Percentiles rank a stretch among this genome's conserved stretches.
These are phyloP conservation scores for Ophioceras dolichostomum DNA, from an alignment of 2,329 filamentous ascomycete species.

Conservation along the genomic window DNA sequence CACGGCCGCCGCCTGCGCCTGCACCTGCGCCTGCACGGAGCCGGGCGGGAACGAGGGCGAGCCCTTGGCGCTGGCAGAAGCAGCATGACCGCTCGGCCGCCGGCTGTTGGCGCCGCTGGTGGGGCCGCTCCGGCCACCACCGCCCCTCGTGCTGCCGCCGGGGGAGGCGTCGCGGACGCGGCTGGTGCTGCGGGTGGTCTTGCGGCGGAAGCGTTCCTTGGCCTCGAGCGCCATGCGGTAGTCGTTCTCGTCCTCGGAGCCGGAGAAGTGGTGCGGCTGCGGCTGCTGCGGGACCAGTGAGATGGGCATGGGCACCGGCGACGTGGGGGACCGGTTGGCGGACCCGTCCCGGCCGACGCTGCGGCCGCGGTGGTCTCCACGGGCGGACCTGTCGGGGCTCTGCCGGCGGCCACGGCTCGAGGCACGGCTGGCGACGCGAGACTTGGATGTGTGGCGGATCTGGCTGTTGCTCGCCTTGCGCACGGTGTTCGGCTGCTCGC, in stretches of 20 bases:
- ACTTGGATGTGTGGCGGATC: conserved; percentile 17
- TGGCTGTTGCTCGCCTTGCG: conserved; percentile 15
- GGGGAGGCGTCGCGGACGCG: no score
- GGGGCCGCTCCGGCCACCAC: conserved; percentile 43
- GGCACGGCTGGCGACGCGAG: conserved; percentile 27
- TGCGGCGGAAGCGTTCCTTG: conserved; percentile 42
- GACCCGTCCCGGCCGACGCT: conserved; percentile 48
- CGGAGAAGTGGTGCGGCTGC: conserved; percentile 36
- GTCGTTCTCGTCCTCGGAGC: conserved; percentile 53
- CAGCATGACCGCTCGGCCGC: conserved; percentile 8
- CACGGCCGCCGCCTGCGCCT: conserved; percentile 2
- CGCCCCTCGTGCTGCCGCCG: conserved; percentile 26
- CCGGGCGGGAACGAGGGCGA: conserved; percentile 13
- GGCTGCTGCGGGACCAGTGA: conserved; percentile 67
- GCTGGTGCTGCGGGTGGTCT: conserved; percentile 35
- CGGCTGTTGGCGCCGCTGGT: conserved; percentile 21
- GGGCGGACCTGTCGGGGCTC: conserved; percentile 32
- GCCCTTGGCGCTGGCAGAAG: neutral
- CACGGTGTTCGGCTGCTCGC: conserved; percentile 20
- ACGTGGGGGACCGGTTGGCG: conserved; percentile 61
- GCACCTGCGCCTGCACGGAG: conserved; percentile 15
- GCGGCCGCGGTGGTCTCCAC: conserved; percentile 45
- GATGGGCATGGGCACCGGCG: no score
- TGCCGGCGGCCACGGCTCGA: conserved; percentile 32
- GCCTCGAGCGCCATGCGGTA: conserved; percentile 38